Base-by-base conservation (phyloP, 1,139 yeast species). In the Nakaseomyces sp. region DNA sequence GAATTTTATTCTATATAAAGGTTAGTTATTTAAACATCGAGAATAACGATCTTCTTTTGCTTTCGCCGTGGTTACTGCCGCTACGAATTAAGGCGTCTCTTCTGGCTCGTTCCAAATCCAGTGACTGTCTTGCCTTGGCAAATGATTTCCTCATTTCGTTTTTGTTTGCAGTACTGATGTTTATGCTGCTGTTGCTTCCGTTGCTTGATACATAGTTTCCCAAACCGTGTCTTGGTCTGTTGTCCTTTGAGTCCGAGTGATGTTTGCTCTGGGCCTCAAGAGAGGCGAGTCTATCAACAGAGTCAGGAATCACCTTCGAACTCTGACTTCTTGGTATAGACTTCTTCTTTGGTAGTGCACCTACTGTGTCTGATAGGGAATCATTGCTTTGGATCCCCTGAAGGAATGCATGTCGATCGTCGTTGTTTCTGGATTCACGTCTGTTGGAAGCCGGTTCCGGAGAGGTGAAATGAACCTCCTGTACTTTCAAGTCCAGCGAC, bases 401-500 rank as follows among this genome's bases (percentile, higher is more conserved):
- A 5, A 32, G 24, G 12, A 9, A 32, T 18, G n/a, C 43, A 22
- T 35, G 37, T 22, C 44, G 28, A 20, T 44, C 45, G 4, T 39
- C 36, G 18, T 39, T 37, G 17, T 37, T 43, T 17, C 48, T 46
- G 13, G 42, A 41, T 10, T 47, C 38, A 20, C 46, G 40, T 18
- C 41, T 42, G 12, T 32, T 40, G 10, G 50, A 37, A 35, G 51
- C 53, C 5, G 36, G 36, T n/a, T 32, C 36, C 10, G 53, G 54
- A 15, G 61, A 47, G 2, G 57, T 56, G 35, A 60, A 52, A 35
- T 57, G 48, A 24, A 60, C 54, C 41, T 56, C 59, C 37, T 58
- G 62, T 35, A 50, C 50, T 32, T 57, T 53, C 28, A 58, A 43
- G 42, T 60, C 63, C 29, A 60, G 42, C 1, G 65, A 58, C 24